Evolutionary conservation across 192 early-diverging fungal species (phyloP), one percentile per base, ranked within the genome.

Genomic region (Podila epigama): DNA sequence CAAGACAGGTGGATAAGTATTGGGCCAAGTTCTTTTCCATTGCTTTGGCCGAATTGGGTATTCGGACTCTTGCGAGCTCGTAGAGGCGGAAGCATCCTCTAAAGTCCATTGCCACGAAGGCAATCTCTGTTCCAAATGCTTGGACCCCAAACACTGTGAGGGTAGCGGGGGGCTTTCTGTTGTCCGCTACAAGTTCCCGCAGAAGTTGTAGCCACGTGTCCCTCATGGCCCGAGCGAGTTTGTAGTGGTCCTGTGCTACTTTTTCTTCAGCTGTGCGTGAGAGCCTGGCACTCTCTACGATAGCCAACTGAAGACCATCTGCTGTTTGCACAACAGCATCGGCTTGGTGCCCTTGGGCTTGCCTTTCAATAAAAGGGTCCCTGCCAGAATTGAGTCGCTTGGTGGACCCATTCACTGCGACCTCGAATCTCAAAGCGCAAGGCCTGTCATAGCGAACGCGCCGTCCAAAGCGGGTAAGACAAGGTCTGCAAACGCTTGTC

Each of bases 131-230:
- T 22, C 58, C 58, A 20, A 60, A 44, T 22, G 58, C 58, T 5
- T 44, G 58, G 44, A 60, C 39, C n/a, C 58, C 58, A 60, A 60
- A 60, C 5, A 60, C 10, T 44, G 58, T 44, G 39, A 60, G 58
- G 29, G 40, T 60, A 41, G 39, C 44, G 5, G 58, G 40, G 27
- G 58, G 28, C 44, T 25, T 37, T 41, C 31, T 60, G 58, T 60
- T 60, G 58, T 60, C 58, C 15, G 58, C 13, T 60, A 60, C 35
- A 58, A 37, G 55, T 58, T 58, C 55, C 5, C 55, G 55, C 55
- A 58, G n/a, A 13, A 58, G 34, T 36, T 58, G 34, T 37, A 58
- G 18, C 55, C 55, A 58, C 35, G 55, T 39, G 55, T 58, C 34
- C 27, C 22, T 58, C 55, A 37, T 58, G n/a, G 7, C 55, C 35